Evolutionary conservation across 495 filamentous ascomycete genomes (phyloP).

Genomic region (Elasticomyces elasticus): DNA sequence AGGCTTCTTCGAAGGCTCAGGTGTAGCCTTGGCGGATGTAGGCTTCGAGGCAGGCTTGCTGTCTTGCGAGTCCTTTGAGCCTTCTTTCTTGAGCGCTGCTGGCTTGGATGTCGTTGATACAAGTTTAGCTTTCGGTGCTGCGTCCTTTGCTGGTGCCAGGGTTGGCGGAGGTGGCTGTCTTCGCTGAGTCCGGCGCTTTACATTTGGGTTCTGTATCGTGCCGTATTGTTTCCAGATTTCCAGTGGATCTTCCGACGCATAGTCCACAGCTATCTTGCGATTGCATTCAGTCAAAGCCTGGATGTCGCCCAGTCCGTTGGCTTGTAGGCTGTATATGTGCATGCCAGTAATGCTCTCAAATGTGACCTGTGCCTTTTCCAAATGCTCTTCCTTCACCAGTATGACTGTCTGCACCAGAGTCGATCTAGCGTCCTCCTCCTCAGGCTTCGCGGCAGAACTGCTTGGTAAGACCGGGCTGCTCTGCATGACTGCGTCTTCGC

Average conservation of each 20-base stretch:
- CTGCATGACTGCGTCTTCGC: slow-evolving; percentile 65
- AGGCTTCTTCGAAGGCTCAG: slow-evolving; percentile 21
- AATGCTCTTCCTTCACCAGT: slow-evolving; percentile 69
- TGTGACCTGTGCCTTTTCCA: slow-evolving; percentile 58
- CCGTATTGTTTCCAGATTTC: slow-evolving; percentile 53
- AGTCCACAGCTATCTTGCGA: slow-evolving; percentile 45
- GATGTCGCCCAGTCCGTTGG: slow-evolving; percentile 62
- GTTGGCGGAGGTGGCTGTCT: slow-evolving; percentile 21
- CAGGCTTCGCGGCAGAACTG: slow-evolving; percentile 48
- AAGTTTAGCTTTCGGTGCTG: slow-evolving; percentile 1
- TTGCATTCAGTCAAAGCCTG: slow-evolving; percentile 61
- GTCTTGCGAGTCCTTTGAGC: slow-evolving; percentile 10
- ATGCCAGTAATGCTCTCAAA: slow-evolving; percentile 65
- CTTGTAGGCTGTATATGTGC: slow-evolving; percentile 79
- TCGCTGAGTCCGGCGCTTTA: slow-evolving; percentile 46
- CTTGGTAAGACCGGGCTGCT: slow-evolving; percentile 52
- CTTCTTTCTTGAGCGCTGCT: slow-evolving; percentile 4
- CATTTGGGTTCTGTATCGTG: slow-evolving; percentile 55
- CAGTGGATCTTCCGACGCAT: slow-evolving; percentile 52
- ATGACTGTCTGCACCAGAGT: slow-evolving; percentile 48
- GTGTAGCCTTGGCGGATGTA: slow-evolving; percentile 26
- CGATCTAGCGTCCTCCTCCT: slow-evolving; percentile 32
- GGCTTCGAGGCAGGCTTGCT: slow-evolving; percentile 20
- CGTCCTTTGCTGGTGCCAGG: slow-evolving; percentile 5
- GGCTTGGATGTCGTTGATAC: slow-evolving; percentile 1